phyloP scores from a whole-genome alignment of 495 filamentous ascomycete species.

The Xylona heveae region DNA sequence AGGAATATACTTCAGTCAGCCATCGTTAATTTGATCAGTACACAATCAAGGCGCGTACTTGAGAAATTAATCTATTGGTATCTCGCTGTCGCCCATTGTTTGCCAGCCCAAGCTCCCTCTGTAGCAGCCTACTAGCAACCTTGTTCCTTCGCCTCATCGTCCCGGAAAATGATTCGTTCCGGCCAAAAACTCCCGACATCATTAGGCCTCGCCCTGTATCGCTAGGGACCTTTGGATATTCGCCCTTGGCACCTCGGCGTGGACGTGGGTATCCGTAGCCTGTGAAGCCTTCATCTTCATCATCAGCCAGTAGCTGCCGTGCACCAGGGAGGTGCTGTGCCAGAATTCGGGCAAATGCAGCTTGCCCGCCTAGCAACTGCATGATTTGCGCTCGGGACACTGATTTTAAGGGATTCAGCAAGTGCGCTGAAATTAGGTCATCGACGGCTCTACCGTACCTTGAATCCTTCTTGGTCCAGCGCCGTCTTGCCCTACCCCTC shows the following conservation, averaged over 20 bases:
- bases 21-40: background rate
- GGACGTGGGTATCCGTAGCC: background rate
- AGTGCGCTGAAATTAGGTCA: constrained; percentile 1
- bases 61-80: constrained; percentile 39
- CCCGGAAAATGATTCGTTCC: constrained; percentile 28
- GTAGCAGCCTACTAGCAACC: constrained; percentile 45
- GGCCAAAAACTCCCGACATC: constrained; percentile 58
- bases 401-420: no score
- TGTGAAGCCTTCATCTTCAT: constrained; percentile 18
- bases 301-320: constrained; percentile 17
- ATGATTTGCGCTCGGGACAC: constrained; percentile 6
- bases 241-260: constrained; percentile 16
- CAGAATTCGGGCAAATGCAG: constrained; percentile 18
- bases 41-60: constrained; percentile 23
- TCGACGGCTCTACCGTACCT: background rate
- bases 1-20: constrained; percentile 13
- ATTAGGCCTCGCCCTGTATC: constrained; percentile 56
- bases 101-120: constrained; percentile 55
- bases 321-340: constrained; percentile 14
- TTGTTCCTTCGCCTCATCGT: constrained; percentile 29
- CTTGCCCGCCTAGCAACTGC: constrained; percentile 9
- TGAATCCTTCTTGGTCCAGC: background rate
- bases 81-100: constrained; percentile 26
- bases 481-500: background rate
- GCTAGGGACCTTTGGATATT: constrained; percentile 59